Base-by-base conservation (phyloP, 352 stramenopile genomes). In the Phytophthora ohioensis region DNA sequence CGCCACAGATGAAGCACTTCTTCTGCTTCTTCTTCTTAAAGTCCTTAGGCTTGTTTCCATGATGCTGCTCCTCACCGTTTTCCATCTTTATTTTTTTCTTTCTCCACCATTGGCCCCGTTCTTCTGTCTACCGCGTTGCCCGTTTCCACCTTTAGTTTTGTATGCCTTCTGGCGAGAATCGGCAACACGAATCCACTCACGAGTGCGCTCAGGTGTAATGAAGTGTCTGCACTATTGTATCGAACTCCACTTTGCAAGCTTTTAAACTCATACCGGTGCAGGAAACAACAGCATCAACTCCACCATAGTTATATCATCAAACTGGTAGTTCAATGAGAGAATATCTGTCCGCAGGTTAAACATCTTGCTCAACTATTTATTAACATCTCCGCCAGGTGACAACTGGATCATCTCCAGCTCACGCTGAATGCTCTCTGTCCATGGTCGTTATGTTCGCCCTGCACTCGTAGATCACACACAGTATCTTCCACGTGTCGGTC, bases 341-440 rank as follows among this genome's bases (percentile, higher is more conserved):
- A 71, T 45, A 63, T 75, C 60, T 27, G 45, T 35, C 35, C 49
- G 32, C 36, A 58, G 32, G 31, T 67, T 64, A 17, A 67, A 67
- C 35, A 75, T 70, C 32, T 49, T 54, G 17, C 52, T 65, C 46
- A 61, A 41, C n/a, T 69, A 39, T 13, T n/a, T 27, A 10, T 67
- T 59, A 1, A 52, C 47, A 54, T 45, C 48, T 54, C 35, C 57
- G 56, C 34, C 57, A 15, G 32, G 32, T 2, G 17, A 3, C 21
- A 64, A 31, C 32, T 41, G 55, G 7, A 46, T 3, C 32, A 48
- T 56, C n/a, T 49, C 57, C 4, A 64, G 57, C 45, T 64, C 45
- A 4, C 55, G 31, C 35, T 32, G 42, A 15, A 64, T 38, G 34
- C 43, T 17, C 39, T 51, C 2, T 51, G 57, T 4, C 21, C 13